These are phyloP conservation scores for Colletotrichum tabaci DNA, from an alignment of 2,329 filamentous ascomycete genomes.

Conservation along the genomic window DNA sequence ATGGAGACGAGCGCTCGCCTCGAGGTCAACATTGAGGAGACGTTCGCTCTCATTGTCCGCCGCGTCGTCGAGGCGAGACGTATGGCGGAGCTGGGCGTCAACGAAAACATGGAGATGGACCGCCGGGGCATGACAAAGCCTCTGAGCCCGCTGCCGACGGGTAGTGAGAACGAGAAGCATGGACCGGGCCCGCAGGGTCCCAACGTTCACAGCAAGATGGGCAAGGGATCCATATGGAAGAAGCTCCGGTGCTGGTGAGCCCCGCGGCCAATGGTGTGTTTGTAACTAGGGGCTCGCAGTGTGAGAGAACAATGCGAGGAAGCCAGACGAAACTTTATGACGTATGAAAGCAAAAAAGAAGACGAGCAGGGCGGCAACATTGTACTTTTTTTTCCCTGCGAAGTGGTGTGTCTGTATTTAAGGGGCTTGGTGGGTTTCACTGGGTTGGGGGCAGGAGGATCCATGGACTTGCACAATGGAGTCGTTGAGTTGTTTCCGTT, in stretches of 20 bases:
- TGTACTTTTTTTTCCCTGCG: background rate
- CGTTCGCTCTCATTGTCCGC: slow-evolving; percentile 80
- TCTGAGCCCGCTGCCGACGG: slow-evolving; percentile 65
- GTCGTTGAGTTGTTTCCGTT: too few relatives aligned
- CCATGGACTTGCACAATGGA: background rate
- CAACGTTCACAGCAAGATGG: slow-evolving; percentile 59
- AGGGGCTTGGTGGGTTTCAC: background rate
- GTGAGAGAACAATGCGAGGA: background rate
- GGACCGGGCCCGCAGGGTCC: slow-evolving; percentile 62
- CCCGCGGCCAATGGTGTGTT: background rate
- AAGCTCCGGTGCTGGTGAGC: slow-evolving; percentile 70
- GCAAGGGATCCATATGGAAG: slow-evolving; percentile 67
- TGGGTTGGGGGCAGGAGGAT: background rate
- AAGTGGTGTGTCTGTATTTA: too few relatives aligned
- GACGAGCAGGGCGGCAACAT: slow-evolving; percentile 33
- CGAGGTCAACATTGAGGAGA: slow-evolving; percentile 92
- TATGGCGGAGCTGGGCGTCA: slow-evolving; percentile 63
- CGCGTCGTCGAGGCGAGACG: slow-evolving; percentile 72
- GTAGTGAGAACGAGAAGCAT: slow-evolving; percentile 60
- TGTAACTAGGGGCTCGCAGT: background rate
- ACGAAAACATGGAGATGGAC: slow-evolving; percentile 60
- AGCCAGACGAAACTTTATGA: slow-evolving; percentile 28
- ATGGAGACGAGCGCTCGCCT: slow-evolving; percentile 91
- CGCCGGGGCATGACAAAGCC: slow-evolving; percentile 71
- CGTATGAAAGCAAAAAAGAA: slow-evolving; percentile 9